Conservation (phyloP, 306 rosid species). For the Cicer chorassanicum region DNA sequence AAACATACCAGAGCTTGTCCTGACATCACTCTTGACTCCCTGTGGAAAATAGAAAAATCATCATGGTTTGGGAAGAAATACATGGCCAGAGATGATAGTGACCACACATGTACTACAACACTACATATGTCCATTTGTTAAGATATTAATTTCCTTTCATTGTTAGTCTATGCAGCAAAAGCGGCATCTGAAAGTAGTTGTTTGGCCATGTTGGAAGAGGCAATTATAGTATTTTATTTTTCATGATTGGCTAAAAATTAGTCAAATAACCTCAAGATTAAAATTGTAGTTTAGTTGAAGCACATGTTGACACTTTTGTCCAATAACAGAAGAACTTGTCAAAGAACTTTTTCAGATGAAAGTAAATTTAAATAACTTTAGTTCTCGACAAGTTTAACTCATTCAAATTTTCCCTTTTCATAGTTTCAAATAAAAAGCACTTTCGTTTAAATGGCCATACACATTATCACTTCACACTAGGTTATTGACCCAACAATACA, state of each 20-base stretch:
- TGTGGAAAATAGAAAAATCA: constrained; percentile 48
- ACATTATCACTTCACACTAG: background rate
- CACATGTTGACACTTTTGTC: background rate
- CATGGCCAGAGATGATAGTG: constrained; percentile 26
- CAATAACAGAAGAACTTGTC: background rate
- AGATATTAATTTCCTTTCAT: constrained; percentile 11
- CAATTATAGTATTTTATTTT: background rate
- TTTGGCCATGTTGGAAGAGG: constrained; percentile 18
- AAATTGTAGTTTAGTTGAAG: constrained; percentile 1
- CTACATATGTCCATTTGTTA: background rate
- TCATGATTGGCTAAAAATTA: background rate
- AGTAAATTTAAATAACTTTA: background rate
- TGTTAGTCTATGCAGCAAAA: constrained; percentile 5
- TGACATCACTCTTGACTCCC: constrained; percentile 88
- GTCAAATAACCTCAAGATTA: constrained; percentile 6
- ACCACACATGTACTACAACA: constrained; percentile 24
- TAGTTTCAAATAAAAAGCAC: background rate
- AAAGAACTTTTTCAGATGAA: no score
- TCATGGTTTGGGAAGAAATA: constrained; percentile 36
- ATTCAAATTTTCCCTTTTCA: background rate
- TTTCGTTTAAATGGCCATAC: background rate
- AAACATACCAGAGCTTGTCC: constrained; percentile 99
- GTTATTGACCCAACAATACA: background rate
- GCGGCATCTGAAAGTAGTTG: constrained; percentile 24
- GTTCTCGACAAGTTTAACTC: background rate